Conservation (phyloP, 2,329 filamentous ascomycete genomes). For the Amylocarpus encephaloides region DNA sequence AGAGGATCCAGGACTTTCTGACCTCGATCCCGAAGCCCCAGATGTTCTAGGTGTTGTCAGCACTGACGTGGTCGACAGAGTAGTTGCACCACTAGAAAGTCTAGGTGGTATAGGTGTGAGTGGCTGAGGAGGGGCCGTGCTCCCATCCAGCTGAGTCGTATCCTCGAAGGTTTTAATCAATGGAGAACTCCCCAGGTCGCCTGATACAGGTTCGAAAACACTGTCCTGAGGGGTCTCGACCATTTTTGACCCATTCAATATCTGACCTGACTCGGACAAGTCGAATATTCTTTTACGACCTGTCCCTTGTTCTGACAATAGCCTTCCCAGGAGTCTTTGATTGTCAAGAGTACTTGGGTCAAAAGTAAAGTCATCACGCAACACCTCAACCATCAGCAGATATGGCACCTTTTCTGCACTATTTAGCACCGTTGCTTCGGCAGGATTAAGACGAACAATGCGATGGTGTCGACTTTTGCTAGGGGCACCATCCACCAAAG, state of each 20-base stretch:
- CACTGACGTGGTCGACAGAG: constrained; percentile 53
- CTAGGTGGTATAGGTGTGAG: constrained; percentile 40
- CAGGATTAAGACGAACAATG: constrained; percentile 76
- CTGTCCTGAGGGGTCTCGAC: constrained; percentile 47
- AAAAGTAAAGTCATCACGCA: constrained; percentile 77
- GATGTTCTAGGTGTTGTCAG: constrained; percentile 63
- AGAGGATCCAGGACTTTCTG: constrained; percentile 57
- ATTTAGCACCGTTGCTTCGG: constrained; percentile 78
- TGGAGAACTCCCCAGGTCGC: constrained; percentile 69
- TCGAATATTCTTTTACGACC: constrained; percentile 57
- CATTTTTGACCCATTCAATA: constrained; percentile 36
- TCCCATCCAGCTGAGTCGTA: constrained; percentile 37
- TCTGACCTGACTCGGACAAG: constrained; percentile 58
- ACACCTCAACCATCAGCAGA: constrained; percentile 75
- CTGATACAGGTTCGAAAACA: constrained; percentile 75
- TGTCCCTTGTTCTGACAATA: constrained; percentile 51
- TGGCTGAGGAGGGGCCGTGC: constrained; percentile 30
- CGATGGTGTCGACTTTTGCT: constrained; percentile 73
- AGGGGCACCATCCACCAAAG: constrained; percentile 64
- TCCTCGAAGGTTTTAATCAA: constrained; percentile 54
- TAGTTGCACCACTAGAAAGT: constrained; percentile 55
- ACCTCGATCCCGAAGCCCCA: constrained; percentile 60
- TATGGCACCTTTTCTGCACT: constrained; percentile 84
- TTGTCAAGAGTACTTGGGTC: constrained; percentile 71
- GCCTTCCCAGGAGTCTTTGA: constrained; percentile 51